A percentile compares a stretch with the other conserved stretches of the same genome.
phyloP scores from a whole-genome alignment of 257 asterid species.

The Mitragyna speciosa region DNA sequence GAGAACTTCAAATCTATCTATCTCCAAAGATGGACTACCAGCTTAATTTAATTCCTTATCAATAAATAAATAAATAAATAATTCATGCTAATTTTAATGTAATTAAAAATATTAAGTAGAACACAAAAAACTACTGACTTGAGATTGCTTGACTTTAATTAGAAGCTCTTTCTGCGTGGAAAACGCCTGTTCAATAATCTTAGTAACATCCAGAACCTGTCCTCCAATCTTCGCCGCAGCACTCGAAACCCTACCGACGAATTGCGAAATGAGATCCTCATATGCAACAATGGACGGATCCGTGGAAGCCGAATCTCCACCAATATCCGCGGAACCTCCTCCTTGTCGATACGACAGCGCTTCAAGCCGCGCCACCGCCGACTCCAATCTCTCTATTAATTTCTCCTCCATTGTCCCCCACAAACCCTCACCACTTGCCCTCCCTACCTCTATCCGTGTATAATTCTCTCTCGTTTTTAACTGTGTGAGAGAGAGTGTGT shows the following conservation, averaged over 20 bases:
- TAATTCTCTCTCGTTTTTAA: too few relatives aligned
- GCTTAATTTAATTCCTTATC: not conserved
- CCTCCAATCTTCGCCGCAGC: constrained; percentile 92
- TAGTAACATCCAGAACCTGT: constrained; percentile 67
- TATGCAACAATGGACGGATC: constrained; percentile 86
- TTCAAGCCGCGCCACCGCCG: constrained; percentile 89
- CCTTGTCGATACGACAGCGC: constrained; percentile 55
- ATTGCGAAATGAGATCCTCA: constrained; percentile 69
- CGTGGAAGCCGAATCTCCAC: constrained; percentile 43
- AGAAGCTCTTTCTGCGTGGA: constrained; percentile 76
- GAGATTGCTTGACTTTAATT: constrained; percentile 60
- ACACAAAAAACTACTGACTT: constrained; percentile 38
- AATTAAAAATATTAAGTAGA: not conserved
- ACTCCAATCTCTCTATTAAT: constrained; percentile 78
- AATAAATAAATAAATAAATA: not conserved
- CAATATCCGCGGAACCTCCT: constrained; percentile 43
- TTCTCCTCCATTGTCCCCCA: constrained; percentile 55
- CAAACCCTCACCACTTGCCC: not conserved
- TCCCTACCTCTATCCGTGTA: not conserved
- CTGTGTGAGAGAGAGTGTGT: not conserved
- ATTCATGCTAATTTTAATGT: not conserved
- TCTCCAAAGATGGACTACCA: not conserved
- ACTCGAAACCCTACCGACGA: constrained; percentile 48
- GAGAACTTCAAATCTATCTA: too few relatives aligned
- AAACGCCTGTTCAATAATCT: constrained; percentile 63